Evolutionary conservation across 805 yeast genomes (phyloP).

Genomic region (Pichia membranifaciens): DNA sequence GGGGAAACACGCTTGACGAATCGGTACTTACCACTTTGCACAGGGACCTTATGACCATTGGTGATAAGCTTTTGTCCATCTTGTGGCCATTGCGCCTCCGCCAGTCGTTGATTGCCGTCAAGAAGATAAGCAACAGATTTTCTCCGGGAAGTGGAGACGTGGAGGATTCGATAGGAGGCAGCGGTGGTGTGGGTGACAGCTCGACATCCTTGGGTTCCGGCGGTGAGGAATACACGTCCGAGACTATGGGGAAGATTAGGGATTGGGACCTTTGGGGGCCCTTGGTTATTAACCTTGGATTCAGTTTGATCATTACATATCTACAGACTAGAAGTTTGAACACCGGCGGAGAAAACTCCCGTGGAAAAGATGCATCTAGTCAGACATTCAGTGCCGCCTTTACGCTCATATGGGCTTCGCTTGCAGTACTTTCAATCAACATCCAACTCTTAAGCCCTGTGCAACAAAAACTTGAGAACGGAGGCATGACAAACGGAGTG

Average conservation of each 20-base stretch:
- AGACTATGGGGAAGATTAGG: slow-evolving; percentile 32
- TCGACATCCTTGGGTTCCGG: slow-evolving; percentile 11
- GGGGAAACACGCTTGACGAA: slow-evolving; percentile 56
- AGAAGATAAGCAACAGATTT: slow-evolving; percentile 23
- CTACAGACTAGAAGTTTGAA: slow-evolving; percentile 31
- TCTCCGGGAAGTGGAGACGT: slow-evolving; percentile 15
- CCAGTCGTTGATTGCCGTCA: slow-evolving; percentile 26
- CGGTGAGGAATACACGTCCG: slow-evolving; percentile 30
- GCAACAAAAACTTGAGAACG: slow-evolving; percentile 25
- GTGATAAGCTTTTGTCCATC: slow-evolving; percentile 31
- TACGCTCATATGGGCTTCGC: slow-evolving; percentile 46
- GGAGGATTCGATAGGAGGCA: slow-evolving; percentile 21
- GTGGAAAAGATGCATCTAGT: slow-evolving; percentile 30
- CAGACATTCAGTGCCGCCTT: slow-evolving; percentile 52
- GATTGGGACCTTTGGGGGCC: slow-evolving; percentile 69
- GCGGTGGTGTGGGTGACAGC: not conserved
- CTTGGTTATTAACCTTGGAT: slow-evolving; percentile 43
- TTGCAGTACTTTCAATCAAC: slow-evolving; percentile 43
- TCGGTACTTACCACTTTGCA: slow-evolving; percentile 44
- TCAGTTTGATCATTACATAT: slow-evolving; percentile 43
- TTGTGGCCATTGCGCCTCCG: slow-evolving; percentile 34
- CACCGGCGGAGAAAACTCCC: slow-evolving; percentile 15
- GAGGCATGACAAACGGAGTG: slow-evolving; percentile 27
- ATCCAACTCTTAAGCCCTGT: slow-evolving; percentile 51
- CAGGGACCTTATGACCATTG: slow-evolving; percentile 31